Percentiles rank a stretch among this genome's conserved stretches.
Conservation (phyloP, 176 grass and related monocot species). For the Eleusine indica region DNA sequence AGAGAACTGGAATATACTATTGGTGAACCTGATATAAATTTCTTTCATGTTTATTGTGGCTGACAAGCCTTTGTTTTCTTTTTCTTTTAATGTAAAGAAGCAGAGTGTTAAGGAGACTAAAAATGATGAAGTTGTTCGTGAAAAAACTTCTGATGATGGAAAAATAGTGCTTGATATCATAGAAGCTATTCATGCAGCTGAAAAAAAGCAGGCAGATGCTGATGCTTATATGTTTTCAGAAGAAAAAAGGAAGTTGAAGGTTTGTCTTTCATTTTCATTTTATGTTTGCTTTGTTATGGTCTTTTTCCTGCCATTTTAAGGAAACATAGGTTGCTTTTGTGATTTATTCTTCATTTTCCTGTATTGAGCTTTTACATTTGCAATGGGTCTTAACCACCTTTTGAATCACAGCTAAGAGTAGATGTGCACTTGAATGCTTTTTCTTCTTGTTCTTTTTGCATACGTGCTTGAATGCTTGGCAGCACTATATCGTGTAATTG, state of each 20-base stretch:
- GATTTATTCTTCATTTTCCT: not conserved
- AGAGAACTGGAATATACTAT: slow-evolving; percentile 19
- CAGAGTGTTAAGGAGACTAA: slow-evolving; percentile 46
- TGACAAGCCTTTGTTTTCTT: slow-evolving; percentile 7
- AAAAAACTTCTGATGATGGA: slow-evolving; percentile 55
- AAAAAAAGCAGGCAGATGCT: slow-evolving; percentile 87
- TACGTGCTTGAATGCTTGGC: not conserved
- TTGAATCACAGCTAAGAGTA: not conserved
- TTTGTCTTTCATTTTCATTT: slow-evolving; percentile 44
- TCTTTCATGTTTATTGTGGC: slow-evolving; percentile 13
- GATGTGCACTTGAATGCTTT: not conserved
- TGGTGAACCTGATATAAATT: not conserved
- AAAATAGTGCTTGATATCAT: slow-evolving; percentile 80
- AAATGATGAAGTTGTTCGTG: slow-evolving; percentile 37
- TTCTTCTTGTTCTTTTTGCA: too few species aligned
- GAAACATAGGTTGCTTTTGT: not conserved
- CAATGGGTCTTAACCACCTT: not conserved
- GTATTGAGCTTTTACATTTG: not conserved
- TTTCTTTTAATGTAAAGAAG: not conserved
- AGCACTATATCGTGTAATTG: slow-evolving; percentile 9
- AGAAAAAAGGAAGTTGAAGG: slow-evolving; percentile 98
- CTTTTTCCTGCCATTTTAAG: slow-evolving; percentile 20
- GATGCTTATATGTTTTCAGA: slow-evolving; percentile 93
- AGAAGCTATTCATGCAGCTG: slow-evolving; percentile 93
- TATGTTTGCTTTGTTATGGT: slow-evolving; percentile 11